Conservation (phyloP, 2,329 filamentous ascomycete genomes). For the Aspergillus brasiliensis region DNA sequence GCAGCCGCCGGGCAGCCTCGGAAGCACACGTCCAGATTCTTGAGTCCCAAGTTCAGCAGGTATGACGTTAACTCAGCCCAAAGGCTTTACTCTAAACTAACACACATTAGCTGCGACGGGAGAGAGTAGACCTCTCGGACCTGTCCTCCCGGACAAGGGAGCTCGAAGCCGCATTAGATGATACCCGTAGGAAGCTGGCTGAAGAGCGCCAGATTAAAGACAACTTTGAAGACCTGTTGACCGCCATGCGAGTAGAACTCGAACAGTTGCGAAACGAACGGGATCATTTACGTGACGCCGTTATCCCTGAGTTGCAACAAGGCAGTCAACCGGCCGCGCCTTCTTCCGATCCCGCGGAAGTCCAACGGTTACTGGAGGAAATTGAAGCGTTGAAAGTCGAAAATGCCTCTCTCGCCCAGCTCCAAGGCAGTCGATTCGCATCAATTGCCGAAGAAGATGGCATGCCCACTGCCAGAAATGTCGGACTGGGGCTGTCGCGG, state of each 20-base stretch:
- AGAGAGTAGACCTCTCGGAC: constrained; percentile 54
- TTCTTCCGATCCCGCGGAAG: constrained; percentile 46
- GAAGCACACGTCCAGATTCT: constrained; percentile 83
- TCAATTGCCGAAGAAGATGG: constrained; percentile 63
- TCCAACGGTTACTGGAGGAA: constrained; percentile 82
- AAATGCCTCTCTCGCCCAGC: constrained; percentile 50
- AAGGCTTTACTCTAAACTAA: constrained; percentile 10
- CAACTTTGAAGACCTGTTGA: constrained; percentile 90
- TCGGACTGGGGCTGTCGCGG: constrained; percentile 58
- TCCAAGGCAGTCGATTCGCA: constrained; percentile 55
- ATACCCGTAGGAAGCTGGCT: constrained; percentile 75
- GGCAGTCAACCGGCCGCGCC: neutral
- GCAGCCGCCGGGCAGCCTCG: constrained; percentile 70
- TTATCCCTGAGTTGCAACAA: constrained; percentile 75
- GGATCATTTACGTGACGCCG: constrained; percentile 79
- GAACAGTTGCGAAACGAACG: constrained; percentile 82
- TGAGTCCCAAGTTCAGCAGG: constrained; percentile 73
- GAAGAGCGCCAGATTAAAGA: constrained; percentile 87
- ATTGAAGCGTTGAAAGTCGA: constrained; percentile 65
- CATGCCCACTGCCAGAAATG: constrained; percentile 47
- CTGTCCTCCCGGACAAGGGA: constrained; percentile 67
- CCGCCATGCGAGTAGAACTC: constrained; percentile 79
- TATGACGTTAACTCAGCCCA: constrained; percentile 34
- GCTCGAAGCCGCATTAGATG: constrained; percentile 77
- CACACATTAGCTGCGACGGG: constrained; percentile 46